Percentiles rank a stretch among this genome's conserved stretches.
Evolutionary conservation across 2,329 filamentous ascomycete species (phyloP).

Genomic region (Hirsutella thompsonii): DNA sequence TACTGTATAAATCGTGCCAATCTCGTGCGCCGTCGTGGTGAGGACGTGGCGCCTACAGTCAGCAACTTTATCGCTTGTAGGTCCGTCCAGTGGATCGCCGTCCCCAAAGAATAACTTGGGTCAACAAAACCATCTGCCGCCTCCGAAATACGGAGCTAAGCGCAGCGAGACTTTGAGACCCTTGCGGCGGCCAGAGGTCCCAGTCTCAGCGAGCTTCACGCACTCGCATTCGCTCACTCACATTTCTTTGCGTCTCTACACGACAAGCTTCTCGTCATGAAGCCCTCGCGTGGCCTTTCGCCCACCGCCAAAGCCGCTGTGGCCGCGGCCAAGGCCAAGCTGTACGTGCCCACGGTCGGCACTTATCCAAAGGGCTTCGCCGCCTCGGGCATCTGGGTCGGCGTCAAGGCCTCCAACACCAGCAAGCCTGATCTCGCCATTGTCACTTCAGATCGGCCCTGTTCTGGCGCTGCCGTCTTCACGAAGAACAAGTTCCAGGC

Average conservation of each 20-base stretch:
- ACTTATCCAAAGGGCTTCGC: slow-evolving; percentile 85
- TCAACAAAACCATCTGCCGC: too few species aligned
- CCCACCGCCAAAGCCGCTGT: slow-evolving; percentile 27
- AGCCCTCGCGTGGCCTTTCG: slow-evolving; percentile 21
- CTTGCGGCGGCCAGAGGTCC: too few species aligned
- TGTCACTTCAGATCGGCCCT: slow-evolving; percentile 74
- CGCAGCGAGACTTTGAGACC: neutral
- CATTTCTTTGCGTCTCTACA: too few species aligned
- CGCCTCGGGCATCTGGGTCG: slow-evolving; percentile 77
- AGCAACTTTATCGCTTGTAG: too few species aligned
- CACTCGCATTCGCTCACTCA: too few species aligned
- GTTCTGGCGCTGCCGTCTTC: slow-evolving; percentile 82
- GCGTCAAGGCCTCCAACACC: slow-evolving; percentile 88
- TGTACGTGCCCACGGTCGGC: slow-evolving; percentile 75
- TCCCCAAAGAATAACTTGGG: too few species aligned
- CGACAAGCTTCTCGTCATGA: too few species aligned
- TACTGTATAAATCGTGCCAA: too few species aligned
- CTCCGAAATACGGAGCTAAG: too few species aligned
- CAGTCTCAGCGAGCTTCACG: neutral
- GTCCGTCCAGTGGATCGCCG: too few species aligned
- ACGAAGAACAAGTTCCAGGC: slow-evolving; percentile 98
- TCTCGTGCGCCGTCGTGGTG: too few species aligned
- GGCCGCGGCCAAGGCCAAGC: slow-evolving; percentile 72
- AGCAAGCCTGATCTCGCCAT: slow-evolving; percentile 84
- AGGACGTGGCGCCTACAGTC: too few species aligned